These are phyloP conservation scores for Leonotis leonurus DNA, from an alignment of 257 asterid genomes.

Conservation along the genomic window DNA sequence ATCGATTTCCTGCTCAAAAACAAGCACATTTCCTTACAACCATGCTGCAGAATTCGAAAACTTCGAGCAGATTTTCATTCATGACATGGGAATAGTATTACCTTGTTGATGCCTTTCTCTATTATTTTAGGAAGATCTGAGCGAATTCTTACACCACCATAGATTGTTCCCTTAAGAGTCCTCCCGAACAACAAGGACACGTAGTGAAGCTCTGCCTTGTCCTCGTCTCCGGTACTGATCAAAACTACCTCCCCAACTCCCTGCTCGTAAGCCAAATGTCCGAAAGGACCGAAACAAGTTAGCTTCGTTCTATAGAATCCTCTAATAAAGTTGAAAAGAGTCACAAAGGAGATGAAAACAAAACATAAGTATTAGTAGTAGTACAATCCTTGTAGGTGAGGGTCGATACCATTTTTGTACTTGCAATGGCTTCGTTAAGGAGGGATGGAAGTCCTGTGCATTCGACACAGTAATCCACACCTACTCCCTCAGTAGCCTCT, in stretches of 20 bases:
- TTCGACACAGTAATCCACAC: constrained; percentile 61
- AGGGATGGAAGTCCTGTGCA: constrained; percentile 60
- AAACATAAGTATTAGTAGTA: background rate
- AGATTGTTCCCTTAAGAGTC: constrained; percentile 50
- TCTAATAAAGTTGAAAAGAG: background rate
- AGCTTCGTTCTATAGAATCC: background rate
- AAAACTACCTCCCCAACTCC: constrained; percentile 35
- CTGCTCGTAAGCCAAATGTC: constrained; percentile 9
- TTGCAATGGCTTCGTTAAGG: constrained; percentile 61
- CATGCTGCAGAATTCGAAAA: background rate
- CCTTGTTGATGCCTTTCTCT: constrained; percentile 64
- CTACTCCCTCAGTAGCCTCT: constrained; percentile 67
- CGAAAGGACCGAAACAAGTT: background rate
- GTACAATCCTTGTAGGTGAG: background rate
- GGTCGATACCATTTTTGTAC: constrained; percentile 52
- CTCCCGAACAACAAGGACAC: constrained; percentile 54
- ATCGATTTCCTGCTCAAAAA: constrained; percentile 42
- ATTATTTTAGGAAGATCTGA: constrained; percentile 52
- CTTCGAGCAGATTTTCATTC: background rate
- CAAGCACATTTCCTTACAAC: background rate
- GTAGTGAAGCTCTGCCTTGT: constrained; percentile 40
- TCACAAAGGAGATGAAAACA: background rate
- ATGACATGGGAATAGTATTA: background rate
- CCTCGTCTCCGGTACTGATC: background rate
- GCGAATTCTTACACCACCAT: constrained; percentile 56